phyloP scores from a whole-genome alignment of 2,329 filamentous ascomycete species.

The Hypoxylon sp. region DNA sequence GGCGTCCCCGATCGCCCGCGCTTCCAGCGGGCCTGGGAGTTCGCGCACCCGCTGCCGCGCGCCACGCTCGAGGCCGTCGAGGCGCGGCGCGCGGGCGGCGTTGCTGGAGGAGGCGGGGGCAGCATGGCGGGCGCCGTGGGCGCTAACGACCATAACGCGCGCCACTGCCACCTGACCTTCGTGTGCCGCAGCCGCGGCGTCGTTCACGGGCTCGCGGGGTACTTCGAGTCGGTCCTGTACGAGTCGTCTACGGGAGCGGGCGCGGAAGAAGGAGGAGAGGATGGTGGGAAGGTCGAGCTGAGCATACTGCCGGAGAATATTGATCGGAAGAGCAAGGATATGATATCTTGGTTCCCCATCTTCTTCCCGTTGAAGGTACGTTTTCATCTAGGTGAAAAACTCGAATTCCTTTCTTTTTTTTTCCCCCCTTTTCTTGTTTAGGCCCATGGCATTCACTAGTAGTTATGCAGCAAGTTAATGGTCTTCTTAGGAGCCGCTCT shows the following conservation, averaged over 20 bases:
- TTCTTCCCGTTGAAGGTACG: slow-evolving; percentile 94
- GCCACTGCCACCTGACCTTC: slow-evolving; percentile 83
- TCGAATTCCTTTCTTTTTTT: neutral
- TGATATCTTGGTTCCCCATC: slow-evolving; percentile 99
- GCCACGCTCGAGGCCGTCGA: slow-evolving; percentile 66
- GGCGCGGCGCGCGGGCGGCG: slow-evolving; percentile 71
- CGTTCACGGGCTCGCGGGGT: slow-evolving; percentile 90
- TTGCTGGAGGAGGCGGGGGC: slow-evolving; percentile 74
- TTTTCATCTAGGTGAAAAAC: slow-evolving; percentile 14
- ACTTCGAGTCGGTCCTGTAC: slow-evolving; percentile 97
- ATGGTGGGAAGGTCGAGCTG: slow-evolving; percentile 76
- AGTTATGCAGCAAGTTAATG: slow-evolving; percentile 9
- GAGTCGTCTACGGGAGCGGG: slow-evolving; percentile 59
- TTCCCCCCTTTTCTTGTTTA: slow-evolving; percentile 5
- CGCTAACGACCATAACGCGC: slow-evolving; percentile 89
- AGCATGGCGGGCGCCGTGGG: slow-evolving; percentile 81
- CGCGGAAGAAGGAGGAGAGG: slow-evolving; percentile 51
- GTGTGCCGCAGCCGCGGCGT: slow-evolving; percentile 82
- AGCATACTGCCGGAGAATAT: slow-evolving; percentile 94
- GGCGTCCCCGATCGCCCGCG: slow-evolving; percentile 66
- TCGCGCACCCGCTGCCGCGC: slow-evolving; percentile 77
- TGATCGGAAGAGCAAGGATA: slow-evolving; percentile 91
- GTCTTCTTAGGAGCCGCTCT: slow-evolving; percentile 76
- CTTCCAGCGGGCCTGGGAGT: slow-evolving; percentile 85
- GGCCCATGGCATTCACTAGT: neutral